A percentile compares a stretch with the other conserved stretches of the same genome.
These are phyloP conservation scores for Lecanicillium sp. DNA, from an alignment of 2,329 filamentous ascomycete genomes.

Conservation along the genomic window DNA sequence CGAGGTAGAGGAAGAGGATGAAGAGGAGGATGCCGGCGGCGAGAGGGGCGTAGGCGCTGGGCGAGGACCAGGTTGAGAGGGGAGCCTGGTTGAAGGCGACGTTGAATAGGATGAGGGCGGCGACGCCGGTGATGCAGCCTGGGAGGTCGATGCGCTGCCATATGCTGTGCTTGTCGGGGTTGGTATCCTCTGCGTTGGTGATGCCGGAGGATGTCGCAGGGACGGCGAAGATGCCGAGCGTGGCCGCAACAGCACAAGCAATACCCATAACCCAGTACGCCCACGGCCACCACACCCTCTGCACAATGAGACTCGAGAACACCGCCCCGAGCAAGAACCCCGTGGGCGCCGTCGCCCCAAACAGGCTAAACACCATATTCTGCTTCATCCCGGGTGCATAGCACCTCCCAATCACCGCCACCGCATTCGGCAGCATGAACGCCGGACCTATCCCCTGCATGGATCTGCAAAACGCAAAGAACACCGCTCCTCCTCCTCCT, in stretches of 20 bases:
- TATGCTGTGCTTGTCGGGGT: slow-evolving; percentile 3
- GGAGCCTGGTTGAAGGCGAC: slow-evolving; percentile 59
- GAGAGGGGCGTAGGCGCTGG: slow-evolving; percentile 48
- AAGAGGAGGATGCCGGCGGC: slow-evolving; percentile 49
- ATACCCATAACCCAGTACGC: slow-evolving; percentile 33
- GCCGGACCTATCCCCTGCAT: slow-evolving; percentile 50
- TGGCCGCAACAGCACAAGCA: slow-evolving; percentile 21
- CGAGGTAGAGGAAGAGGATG: slow-evolving; percentile 47
- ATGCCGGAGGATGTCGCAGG: slow-evolving; percentile 8
- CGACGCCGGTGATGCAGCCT: slow-evolving; percentile 37
- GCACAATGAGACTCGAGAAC: slow-evolving; percentile 24
- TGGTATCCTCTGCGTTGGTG: slow-evolving; percentile 20
- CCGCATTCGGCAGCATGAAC: slow-evolving; percentile 48
- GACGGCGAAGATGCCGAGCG: slow-evolving; percentile 18
- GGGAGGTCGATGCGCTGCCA: slow-evolving; percentile 27
- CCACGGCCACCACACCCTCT: slow-evolving; percentile 36
- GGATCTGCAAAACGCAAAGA: slow-evolving; percentile 42
- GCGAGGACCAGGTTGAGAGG: slow-evolving; percentile 46
- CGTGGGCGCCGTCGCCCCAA: slow-evolving; percentile 28
- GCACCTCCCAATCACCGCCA: slow-evolving; percentile 48
- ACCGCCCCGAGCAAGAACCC: slow-evolving; percentile 26
- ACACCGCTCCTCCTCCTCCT: slow-evolving; percentile 32
- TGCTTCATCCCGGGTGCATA: slow-evolving; percentile 37
- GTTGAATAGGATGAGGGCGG: slow-evolving; percentile 50
- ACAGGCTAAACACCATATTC: slow-evolving; percentile 29